Percentiles rank a stretch among this genome's conserved stretches.
phyloP scores from a whole-genome alignment of 2,329 filamentous ascomycete species.

The Boeremia lycopersici region DNA sequence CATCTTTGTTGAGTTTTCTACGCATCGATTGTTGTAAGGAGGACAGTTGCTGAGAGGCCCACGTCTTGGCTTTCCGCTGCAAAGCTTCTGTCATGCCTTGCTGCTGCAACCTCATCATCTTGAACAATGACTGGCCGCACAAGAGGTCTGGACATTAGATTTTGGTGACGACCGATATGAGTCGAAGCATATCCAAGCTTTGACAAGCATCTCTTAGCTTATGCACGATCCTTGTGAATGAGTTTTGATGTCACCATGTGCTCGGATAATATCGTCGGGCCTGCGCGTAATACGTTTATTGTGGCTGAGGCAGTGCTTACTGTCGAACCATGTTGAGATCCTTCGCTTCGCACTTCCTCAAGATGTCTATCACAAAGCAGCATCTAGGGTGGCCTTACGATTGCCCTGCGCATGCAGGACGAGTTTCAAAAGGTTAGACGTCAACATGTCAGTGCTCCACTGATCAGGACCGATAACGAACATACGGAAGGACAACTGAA shows the following conservation, averaged over 20 bases:
- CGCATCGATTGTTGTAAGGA: not conserved
- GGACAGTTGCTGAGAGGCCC: not conserved
- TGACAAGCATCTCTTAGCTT: constrained; percentile 7
- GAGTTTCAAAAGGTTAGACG: not conserved
- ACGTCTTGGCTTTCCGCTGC: not conserved
- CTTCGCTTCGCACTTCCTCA: not conserved
- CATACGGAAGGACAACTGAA: no score
- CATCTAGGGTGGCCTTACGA: not conserved
- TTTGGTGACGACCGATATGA: not conserved
- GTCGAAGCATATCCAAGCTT: constrained; percentile 1
- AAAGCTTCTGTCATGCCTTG: not conserved
- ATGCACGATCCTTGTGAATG: not conserved
- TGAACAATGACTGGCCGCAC: not conserved
- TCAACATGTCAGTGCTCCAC: no score
- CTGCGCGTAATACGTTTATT: not conserved
- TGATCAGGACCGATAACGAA: no score
- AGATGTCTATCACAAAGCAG: not conserved
- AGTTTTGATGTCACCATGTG: not conserved
- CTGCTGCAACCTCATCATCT: not conserved
- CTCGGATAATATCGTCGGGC: not conserved
- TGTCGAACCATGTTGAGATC: not conserved
- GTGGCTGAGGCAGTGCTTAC: constrained; percentile 3
- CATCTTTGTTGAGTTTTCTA: not conserved
- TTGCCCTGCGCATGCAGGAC: not conserved
- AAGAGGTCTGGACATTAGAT: not conserved